Evolutionary conservation across 768 basidiomycete genomes (phyloP).

Genomic region (Boletus barrowsii): DNA sequence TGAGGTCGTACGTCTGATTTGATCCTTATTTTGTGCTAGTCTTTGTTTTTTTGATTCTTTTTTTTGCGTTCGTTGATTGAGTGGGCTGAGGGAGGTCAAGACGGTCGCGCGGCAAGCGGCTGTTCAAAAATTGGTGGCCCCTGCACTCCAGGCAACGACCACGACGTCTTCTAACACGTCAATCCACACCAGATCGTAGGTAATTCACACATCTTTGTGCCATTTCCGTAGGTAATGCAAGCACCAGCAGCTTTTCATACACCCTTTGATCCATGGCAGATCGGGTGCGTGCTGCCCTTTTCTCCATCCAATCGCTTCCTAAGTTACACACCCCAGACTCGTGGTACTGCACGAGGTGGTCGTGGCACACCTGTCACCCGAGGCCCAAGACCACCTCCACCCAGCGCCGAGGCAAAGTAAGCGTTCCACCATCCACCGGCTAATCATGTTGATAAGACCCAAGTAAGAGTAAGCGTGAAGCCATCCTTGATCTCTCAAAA

Average conservation of each 20-base stretch:
- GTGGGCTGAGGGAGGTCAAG: constrained; percentile 27
- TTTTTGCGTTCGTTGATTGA: not conserved
- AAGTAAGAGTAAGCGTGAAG: constrained; percentile 67
- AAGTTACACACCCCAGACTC: constrained; percentile 50
- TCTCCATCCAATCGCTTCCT: not conserved
- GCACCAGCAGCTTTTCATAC: constrained; percentile 4
- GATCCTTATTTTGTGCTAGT: constrained; percentile 10
- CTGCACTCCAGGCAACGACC: too few species aligned
- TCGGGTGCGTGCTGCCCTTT: constrained; percentile 22
- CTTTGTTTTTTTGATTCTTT: not conserved
- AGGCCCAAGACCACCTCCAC: constrained; percentile 16
- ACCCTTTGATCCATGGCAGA: constrained; percentile 26
- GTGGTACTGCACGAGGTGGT: constrained; percentile 51
- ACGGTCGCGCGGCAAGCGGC: constrained; percentile 34
- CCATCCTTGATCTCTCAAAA: constrained; percentile 92
- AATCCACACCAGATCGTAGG: constrained; percentile 12
- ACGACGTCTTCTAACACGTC: constrained; percentile 17
- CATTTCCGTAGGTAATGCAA: constrained; percentile 15
- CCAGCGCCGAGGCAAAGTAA: constrained; percentile 27
- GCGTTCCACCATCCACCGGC: constrained; percentile 5
- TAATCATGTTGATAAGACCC: constrained; percentile 29
- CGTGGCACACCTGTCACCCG: constrained; percentile 37
- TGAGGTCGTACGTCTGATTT: constrained; percentile 9
- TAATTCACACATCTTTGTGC: constrained; percentile 6
- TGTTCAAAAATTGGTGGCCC: constrained; percentile 27